Conservation (phyloP, 2,329 filamentous ascomycete species). For the Fusarium concolor region DNA sequence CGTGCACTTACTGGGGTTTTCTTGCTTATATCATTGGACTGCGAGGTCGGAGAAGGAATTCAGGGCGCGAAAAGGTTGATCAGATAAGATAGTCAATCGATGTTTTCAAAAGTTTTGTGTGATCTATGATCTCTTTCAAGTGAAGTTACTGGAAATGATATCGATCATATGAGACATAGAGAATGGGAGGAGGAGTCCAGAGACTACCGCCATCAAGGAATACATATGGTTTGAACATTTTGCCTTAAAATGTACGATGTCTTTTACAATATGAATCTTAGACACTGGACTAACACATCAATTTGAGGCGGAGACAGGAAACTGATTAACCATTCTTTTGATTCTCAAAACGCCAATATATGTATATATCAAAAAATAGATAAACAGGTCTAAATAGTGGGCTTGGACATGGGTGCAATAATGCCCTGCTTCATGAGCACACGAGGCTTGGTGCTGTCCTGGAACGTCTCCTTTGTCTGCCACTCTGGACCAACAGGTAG, state of each 20-base stretch:
- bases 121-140: no score
- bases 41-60: slow-evolving; percentile 23
- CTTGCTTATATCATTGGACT: slow-evolving; percentile 27
- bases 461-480: slow-evolving; percentile 95
- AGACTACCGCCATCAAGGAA: not conserved
- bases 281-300: not conserved
- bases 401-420: slow-evolving; percentile 88
- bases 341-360: slow-evolving; percentile 26
- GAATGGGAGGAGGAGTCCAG: no score
- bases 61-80: slow-evolving; percentile 6
- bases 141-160: not conserved
- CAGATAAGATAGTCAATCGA: slow-evolving; percentile 20
- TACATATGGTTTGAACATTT: not conserved
- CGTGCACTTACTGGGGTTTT: slow-evolving; percentile 10
- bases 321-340: slow-evolving; percentile 21
- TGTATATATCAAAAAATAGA: slow-evolving; percentile 6
- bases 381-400: slow-evolving; percentile 55
- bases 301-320: not conserved
- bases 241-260: not conserved
- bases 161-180: not conserved
- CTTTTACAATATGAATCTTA: not conserved
- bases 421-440: slow-evolving; percentile 92
- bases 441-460: slow-evolving; percentile 87
- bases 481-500: slow-evolving; percentile 93
- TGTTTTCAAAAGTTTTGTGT: not conserved